Base-by-base conservation (phyloP, 2,329 filamentous ascomycete species). In the Epichloe typhina region DNA sequence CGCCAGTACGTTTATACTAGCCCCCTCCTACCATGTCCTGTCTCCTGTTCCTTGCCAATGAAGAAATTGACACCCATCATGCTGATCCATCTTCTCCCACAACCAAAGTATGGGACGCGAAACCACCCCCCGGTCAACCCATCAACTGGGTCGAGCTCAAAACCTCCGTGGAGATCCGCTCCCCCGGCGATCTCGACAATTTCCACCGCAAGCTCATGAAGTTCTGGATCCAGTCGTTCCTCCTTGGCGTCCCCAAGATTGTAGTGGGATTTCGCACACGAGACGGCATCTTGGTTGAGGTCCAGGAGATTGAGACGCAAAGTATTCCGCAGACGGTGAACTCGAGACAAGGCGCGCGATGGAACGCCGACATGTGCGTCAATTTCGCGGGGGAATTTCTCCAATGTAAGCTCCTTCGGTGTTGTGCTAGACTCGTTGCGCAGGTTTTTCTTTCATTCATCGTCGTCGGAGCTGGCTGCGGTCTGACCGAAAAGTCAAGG, bases 111-210 rank as follows among this genome's bases (percentile, higher is more conserved):
- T 90, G 88, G 84, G 89, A 94, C 62, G 78, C 76, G 51, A 95
- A 93, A 62, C 88, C 88, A 0, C 66, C 69, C 3, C 75, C 75
- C 49, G 79, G 78, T 46, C 74, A 74, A n/a, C 80, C 85, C 0
- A 84, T 88, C 56, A 88, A 91, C 60, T 98, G 90, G 86, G 84
- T 97, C 35, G 93, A 98, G 67, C 77, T 98, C 52, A 98, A 98
- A 65, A 98, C 93, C 0, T 80, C 82, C n/a, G 83, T 79, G 40
- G 82, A 85, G 56, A 82, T 91, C 47, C 73, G 74, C 48, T 77
- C 77, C 53, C 75, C 83, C 2, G 76, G 80, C 45, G 86, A 93
- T 60, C 74, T 81, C 61, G 68, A 83, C 19, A 84, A 82, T 55
- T 95, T 91, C 63, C 87, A 96, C 67, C 80, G 86, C 46, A 97